These are phyloP conservation scores for Cladorrhinum sp. DNA, from an alignment of 2,329 filamentous ascomycete species.

Conservation along the genomic window DNA sequence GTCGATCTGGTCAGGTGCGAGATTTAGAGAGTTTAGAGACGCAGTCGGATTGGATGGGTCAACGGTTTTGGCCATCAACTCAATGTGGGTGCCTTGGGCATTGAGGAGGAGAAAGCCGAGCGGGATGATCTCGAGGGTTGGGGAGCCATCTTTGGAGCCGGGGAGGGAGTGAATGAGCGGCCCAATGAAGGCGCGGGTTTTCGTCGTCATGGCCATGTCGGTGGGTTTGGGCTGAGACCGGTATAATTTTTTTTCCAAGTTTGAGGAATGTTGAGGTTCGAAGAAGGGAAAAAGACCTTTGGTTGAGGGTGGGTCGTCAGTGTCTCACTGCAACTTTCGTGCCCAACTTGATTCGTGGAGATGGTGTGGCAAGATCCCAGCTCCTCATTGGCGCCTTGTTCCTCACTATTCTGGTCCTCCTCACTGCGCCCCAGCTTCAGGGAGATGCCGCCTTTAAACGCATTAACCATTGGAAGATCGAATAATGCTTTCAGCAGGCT, in stretches of 20 bases:
- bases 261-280: neutral
- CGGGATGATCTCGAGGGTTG: slow-evolving; percentile 20
- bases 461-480: no score
- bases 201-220: neutral
- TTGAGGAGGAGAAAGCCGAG: slow-evolving; percentile 21
- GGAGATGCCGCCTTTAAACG: neutral
- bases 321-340: neutral
- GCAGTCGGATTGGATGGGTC: slow-evolving; percentile 6
- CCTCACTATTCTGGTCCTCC: neutral
- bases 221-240: neutral
- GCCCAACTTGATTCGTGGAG: neutral
- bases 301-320: neutral
- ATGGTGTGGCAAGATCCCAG: neutral
- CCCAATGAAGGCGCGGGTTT: slow-evolving; percentile 11
- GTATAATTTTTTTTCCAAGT: neutral
- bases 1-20: slow-evolving; percentile 16
- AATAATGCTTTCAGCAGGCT: no score
- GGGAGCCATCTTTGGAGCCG: neutral
- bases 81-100: slow-evolving; percentile 28
- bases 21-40: slow-evolving; percentile 11
- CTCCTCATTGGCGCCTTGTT: neutral
- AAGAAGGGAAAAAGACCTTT: neutral
- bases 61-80: slow-evolving; percentile 24
- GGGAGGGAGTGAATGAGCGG: slow-evolving; percentile 22
- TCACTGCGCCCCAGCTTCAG: neutral